Percentiles rank a stretch among this genome's conserved stretches.
Conservation (phyloP, 108 stramenopile genomes). For the Chaetoceros muelleri region DNA sequence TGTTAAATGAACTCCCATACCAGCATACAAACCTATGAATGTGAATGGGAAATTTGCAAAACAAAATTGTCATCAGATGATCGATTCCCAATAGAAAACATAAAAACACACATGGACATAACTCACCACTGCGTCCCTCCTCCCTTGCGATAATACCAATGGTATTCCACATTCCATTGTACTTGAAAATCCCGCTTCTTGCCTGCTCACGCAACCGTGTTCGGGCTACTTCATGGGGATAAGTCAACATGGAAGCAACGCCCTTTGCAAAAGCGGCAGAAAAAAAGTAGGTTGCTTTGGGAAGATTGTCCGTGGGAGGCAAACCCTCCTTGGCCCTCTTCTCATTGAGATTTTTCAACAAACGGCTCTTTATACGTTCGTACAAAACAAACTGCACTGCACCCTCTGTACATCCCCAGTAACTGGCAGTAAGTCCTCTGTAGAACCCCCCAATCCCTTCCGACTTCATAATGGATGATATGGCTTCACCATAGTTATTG, state of each 20-base stretch:
- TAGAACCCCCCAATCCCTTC: slow-evolving; percentile 81
- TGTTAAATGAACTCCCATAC: slow-evolving; percentile 86
- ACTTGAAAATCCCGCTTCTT: slow-evolving; percentile 79
- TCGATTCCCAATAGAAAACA: neutral
- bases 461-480: slow-evolving; percentile 59
- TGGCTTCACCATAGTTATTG: slow-evolving; percentile 63
- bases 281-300: slow-evolving; percentile 54
- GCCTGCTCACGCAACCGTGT: slow-evolving; percentile 89
- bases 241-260: slow-evolving; percentile 67
- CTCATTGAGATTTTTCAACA: slow-evolving; percentile 42
- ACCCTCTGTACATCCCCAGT: slow-evolving; percentile 91
- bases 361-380: slow-evolving; percentile 73
- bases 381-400: slow-evolving; percentile 84
- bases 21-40: slow-evolving; percentile 79
- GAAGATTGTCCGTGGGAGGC: slow-evolving; percentile 47
- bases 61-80: neutral
- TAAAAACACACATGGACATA: neutral
- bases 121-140: slow-evolving; percentile 62
- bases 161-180: slow-evolving; percentile 90
- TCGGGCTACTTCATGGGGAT: slow-evolving; percentile 94
- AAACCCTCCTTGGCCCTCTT: slow-evolving; percentile 37
- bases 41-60: slow-evolving; percentile 5
- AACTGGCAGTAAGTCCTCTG: slow-evolving; percentile 85
- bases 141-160: slow-evolving; percentile 75
- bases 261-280: slow-evolving; percentile 78